Evolutionary conservation across 2,329 filamentous ascomycete species (phyloP).

Genomic region (Penicillium paneum): DNA sequence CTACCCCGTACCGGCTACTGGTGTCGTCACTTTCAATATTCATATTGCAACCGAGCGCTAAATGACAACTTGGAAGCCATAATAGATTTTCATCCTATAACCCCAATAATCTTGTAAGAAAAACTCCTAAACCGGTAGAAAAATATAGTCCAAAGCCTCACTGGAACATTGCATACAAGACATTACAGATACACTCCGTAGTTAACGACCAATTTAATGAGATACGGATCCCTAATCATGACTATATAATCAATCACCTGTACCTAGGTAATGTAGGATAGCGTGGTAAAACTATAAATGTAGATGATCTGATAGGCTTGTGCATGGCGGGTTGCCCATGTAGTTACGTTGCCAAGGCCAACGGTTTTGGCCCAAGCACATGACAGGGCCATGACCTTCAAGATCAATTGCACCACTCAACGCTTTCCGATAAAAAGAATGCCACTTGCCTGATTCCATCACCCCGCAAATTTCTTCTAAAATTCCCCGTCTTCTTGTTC

Average conservation of each 20-base stretch:
- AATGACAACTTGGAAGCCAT: rapidly evolving
- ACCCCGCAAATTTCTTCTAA: conserved; percentile 4
- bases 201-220: background rate
- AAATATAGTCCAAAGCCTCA: background rate
- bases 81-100: background rate
- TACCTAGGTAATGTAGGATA: background rate
- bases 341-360: background rate
- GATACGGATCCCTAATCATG: background rate
- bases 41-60: too few relatives aligned
- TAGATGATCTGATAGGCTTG: background rate
- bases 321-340: background rate
- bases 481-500: background rate
- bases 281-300: background rate
- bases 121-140: background rate
- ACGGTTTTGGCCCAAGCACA: background rate
- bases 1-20: too few relatives aligned
- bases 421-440: background rate
- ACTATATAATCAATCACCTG: background rate
- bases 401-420: conserved; percentile 4
- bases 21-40: background rate
- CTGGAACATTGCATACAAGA: background rate
- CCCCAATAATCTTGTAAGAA: background rate
- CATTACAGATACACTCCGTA: background rate
- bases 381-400: conserved; percentile 4
- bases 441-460: background rate